Conservation (phyloP, 2,329 filamentous ascomycete genomes). For the Ascomycota sp. region DNA sequence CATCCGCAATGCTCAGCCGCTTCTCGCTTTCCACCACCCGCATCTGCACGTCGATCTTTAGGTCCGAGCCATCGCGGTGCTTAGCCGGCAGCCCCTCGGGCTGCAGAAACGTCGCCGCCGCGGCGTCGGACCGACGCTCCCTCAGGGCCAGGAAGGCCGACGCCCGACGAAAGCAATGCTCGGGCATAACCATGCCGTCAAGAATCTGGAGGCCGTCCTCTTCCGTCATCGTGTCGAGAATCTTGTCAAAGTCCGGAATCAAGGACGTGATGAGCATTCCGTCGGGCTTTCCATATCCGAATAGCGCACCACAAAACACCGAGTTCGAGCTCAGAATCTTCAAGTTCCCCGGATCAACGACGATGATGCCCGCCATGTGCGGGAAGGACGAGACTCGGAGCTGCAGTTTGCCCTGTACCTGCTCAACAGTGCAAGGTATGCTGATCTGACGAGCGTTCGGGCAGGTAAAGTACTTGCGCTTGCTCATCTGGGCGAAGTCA, state of each 20-base stretch:
- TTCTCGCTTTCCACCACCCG: slow-evolving; percentile 82
- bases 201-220: slow-evolving; percentile 68
- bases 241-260: slow-evolving; percentile 71
- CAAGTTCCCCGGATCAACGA: slow-evolving; percentile 60
- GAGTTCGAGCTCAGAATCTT: slow-evolving; percentile 83
- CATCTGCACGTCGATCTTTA: slow-evolving; percentile 93
- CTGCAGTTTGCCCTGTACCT: slow-evolving; percentile 45
- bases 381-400: slow-evolving; percentile 85
- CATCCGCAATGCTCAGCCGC: slow-evolving; percentile 35
- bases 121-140: slow-evolving; percentile 62
- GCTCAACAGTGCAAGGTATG: slow-evolving; percentile 67
- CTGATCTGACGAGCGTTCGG: slow-evolving; percentile 56
- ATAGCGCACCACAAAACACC: slow-evolving; percentile 80
- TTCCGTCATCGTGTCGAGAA: slow-evolving; percentile 61
- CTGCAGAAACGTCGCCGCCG: slow-evolving; percentile 58
- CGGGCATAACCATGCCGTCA: slow-evolving; percentile 91
- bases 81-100: slow-evolving; percentile 69
- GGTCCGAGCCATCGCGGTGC: slow-evolving; percentile 77
- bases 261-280: slow-evolving; percentile 61
- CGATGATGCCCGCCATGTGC: slow-evolving; percentile 91
- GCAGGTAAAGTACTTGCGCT: slow-evolving; percentile 66
- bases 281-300: slow-evolving; percentile 70
- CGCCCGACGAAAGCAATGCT: slow-evolving; percentile 85
- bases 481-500: slow-evolving; percentile 56
- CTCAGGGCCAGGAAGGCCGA: slow-evolving; percentile 65